Base-by-base conservation (phyloP, 2,329 filamentous ascomycete species). In the Geosmithia flava region DNA sequence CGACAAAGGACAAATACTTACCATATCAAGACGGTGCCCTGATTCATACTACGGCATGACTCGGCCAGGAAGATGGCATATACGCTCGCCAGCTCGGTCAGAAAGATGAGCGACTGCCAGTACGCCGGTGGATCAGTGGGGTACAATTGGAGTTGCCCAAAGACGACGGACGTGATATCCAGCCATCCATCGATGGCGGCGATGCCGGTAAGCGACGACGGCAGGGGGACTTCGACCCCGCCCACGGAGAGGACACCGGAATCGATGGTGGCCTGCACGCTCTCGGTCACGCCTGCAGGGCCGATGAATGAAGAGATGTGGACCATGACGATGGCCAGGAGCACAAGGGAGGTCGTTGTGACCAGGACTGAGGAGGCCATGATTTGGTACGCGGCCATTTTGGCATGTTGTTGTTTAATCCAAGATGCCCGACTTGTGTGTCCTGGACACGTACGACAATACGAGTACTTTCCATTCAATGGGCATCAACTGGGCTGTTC, bases 61-160 rank as follows among this genome's bases (percentile, higher is more conserved):
- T 62, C 60, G 0, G 59, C 40, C 45, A 58, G 30, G 3, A 59
- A 19, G 15, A 62, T 52, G 27, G 55, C 54, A 43, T 58, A 60
- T 48, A 62, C 46, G 7, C 55, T 53, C 23, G 51, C 55, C 46
- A 52, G 58, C 3, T 62, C 60, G 0, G 54, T 54, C 7, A 62
- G 43, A 16, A 62, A 60, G 11, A 59, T 50, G 6, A 61, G 33
- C 3, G 53, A 52, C 16, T 62, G 58, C 55, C 58, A 61, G 17
- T 60, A 62, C 0, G 54, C 52, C 10, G 33, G 20, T 1, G 48
- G 46, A 7, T 58, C 52, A 1, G 50, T 47, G n/a, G 48, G 48
- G 27, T 51, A 53, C 41, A 60, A 56, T 15, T 58, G 53, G 27
- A 62, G 3, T 23, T 58, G 53, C 0, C 52, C 50, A 45, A 62